Conservation (phyloP, 164 flowering plant species). For the Sedum album region DNA sequence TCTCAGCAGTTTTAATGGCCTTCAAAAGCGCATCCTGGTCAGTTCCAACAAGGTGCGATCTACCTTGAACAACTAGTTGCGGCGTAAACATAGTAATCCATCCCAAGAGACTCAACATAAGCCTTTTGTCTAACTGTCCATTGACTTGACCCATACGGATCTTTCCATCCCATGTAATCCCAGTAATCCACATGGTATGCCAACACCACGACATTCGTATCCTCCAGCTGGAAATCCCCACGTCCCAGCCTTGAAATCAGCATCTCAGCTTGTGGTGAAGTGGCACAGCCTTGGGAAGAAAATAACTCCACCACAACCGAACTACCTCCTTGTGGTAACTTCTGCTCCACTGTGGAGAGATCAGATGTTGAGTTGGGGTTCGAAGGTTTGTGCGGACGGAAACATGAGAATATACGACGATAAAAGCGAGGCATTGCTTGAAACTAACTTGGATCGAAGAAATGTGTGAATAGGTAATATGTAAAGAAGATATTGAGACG, state of each 20-base stretch:
- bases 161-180: slow-evolving; percentile 95
- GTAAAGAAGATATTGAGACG: too few relatives aligned
- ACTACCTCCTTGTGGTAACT: slow-evolving; percentile 33
- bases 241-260: slow-evolving; percentile 66
- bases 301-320: slow-evolving; percentile 76
- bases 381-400: background rate
- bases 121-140: slow-evolving; percentile 87
- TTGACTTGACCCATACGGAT: slow-evolving; percentile 68
- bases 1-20: slow-evolving; percentile 33
- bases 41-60: slow-evolving; percentile 48
- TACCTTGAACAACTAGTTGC: slow-evolving; percentile 70
- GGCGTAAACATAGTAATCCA: slow-evolving; percentile 87
- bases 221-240: slow-evolving; percentile 52
- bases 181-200: slow-evolving; percentile 79
- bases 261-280: slow-evolving; percentile 84
- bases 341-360: slow-evolving; percentile 36
- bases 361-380: slow-evolving; percentile 20
- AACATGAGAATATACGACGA: background rate
- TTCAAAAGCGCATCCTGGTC: slow-evolving; percentile 48
- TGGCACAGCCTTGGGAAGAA: slow-evolving; percentile 85
- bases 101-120: slow-evolving; percentile 50
- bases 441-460: background rate
- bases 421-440: background rate
- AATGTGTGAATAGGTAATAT: too few relatives aligned
- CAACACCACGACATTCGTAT: slow-evolving; percentile 42